Percentiles rank a stretch among this genome's conserved stretches.
Conservation (phyloP, 2,329 filamentous ascomycete species). For the Aspergillus ibericus region DNA sequence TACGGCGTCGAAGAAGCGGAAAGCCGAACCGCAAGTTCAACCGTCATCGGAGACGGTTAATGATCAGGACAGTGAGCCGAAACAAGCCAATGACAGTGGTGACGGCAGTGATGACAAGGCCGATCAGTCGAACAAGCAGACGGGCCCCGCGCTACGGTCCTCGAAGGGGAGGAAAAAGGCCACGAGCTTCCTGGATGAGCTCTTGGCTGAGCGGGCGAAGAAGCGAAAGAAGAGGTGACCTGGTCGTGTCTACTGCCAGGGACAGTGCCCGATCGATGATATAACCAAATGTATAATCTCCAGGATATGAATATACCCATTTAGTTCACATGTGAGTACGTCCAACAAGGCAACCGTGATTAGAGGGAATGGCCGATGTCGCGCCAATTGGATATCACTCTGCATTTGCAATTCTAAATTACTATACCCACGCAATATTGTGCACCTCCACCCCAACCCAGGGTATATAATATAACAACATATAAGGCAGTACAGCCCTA, state of each 20-base stretch:
- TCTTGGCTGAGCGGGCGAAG: constrained; percentile 47
- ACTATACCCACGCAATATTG: constrained; percentile 4
- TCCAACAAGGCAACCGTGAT: background rate
- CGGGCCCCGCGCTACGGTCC: constrained; percentile 11
- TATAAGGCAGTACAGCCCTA: background rate
- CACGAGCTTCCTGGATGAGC: constrained; percentile 56
- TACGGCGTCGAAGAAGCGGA: constrained; percentile 15
- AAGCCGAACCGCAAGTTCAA: constrained; percentile 3
- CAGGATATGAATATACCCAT: constrained; percentile 4
- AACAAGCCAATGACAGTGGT: background rate
- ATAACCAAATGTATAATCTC: constrained; percentile 9
- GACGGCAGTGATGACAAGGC: constrained; percentile 9
- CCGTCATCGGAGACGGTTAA: background rate
- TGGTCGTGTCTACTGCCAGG: background rate
- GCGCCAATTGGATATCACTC: background rate
- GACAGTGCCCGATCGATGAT: background rate
- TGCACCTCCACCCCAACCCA: constrained; percentile 4
- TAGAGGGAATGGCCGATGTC: background rate
- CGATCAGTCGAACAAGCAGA: constrained; percentile 6
- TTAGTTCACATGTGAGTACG: background rate
- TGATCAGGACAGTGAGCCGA: background rate
- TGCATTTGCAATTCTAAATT: constrained; percentile 4
- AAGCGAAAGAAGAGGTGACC: constrained; percentile 51
- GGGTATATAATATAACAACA: constrained; percentile 11
- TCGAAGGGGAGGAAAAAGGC: constrained; percentile 40